Evolutionary conservation across 306 rosid genomes (phyloP).

Genomic region (Acacia crassicarpa): DNA sequence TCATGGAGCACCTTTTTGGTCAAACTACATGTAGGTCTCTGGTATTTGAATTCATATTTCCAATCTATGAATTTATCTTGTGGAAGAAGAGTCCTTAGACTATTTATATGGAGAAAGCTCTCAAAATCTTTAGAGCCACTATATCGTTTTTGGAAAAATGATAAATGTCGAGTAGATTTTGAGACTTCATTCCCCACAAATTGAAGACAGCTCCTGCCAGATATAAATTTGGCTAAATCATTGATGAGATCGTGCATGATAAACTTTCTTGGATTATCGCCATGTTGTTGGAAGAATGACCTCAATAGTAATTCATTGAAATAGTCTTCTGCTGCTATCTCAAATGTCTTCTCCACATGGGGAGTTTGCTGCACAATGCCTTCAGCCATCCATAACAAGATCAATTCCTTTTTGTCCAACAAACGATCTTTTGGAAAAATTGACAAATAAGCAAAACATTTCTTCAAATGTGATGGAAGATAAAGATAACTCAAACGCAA

Average conservation of each 20-base stretch:
- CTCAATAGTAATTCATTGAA: constrained; percentile 28
- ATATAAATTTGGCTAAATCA: constrained; percentile 19
- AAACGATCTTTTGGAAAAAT: constrained; percentile 21
- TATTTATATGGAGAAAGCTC: neutral
- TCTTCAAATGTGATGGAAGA: constrained; percentile 29
- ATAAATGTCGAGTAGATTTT: constrained; percentile 28
- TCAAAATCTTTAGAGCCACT: constrained; percentile 1
- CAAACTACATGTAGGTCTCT: too few relatives aligned
- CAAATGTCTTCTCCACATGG: neutral
- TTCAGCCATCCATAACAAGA: constrained; percentile 47
- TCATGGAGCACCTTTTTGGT: too few relatives aligned
- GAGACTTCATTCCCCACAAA: neutral
- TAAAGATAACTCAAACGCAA: constrained; percentile 11
- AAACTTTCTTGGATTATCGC: neutral
- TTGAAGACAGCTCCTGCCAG: neutral
- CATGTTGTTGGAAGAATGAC: constrained; percentile 24
- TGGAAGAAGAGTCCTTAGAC: neutral
- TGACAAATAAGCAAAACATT: constrained; percentile 36
- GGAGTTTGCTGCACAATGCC: constrained; percentile 12
- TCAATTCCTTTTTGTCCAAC: neutral
- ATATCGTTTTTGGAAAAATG: neutral
- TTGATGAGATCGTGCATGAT: constrained; percentile 39
- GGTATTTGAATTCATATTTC: too few relatives aligned
- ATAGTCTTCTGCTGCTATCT: constrained; percentile 28
- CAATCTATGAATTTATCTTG: too few relatives aligned